A percentile compares a stretch with the other conserved stretches of the same genome.
These are phyloP conservation scores for Mrakia gelida DNA, from an alignment of 768 basidiomycete genomes.

Conservation along the genomic window DNA sequence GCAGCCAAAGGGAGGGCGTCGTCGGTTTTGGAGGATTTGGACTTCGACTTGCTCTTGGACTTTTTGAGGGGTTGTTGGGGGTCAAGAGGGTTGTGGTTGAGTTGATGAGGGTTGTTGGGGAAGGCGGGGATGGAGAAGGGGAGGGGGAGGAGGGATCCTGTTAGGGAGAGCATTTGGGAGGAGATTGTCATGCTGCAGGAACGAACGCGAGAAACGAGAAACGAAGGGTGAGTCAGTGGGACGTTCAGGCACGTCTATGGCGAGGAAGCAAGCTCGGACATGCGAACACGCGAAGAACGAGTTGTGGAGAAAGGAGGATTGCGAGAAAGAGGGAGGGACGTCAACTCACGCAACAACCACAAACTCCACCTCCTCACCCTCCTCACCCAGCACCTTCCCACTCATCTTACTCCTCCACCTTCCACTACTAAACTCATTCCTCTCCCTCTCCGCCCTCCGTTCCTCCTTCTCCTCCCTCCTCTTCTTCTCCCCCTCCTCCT, in stretches of 20 bases:
- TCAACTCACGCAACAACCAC: conserved; percentile 41
- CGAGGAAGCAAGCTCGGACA: background rate
- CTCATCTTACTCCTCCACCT: conserved; percentile 74
- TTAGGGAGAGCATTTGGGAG: conserved; percentile 31
- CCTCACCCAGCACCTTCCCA: conserved; percentile 63
- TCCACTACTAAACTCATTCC: conserved; percentile 55
- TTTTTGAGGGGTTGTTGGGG: background rate
- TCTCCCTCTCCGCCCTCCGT: conserved; percentile 39
- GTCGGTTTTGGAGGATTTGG: background rate
- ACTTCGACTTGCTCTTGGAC: background rate
- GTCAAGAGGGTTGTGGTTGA: background rate
- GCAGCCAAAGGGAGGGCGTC: background rate
- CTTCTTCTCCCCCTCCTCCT: conserved; percentile 48
- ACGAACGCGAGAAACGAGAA: background rate
- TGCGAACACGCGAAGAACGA: too few relatives aligned
- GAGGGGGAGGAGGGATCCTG: conserved; percentile 27
- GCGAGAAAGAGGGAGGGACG: background rate
- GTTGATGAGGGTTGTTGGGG: conserved; percentile 8
- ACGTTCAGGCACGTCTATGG: too few relatives aligned
- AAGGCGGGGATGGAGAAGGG: conserved; percentile 29
- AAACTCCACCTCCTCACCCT: conserved; percentile 49
- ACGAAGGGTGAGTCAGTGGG: background rate
- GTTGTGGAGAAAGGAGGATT: background rate
- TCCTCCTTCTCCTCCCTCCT: conserved; percentile 44
- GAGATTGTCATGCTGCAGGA: conserved; percentile 25